Evolutionary conservation across 2,329 filamentous ascomycete genomes (phyloP), one percentile per base, ranked within the genome.

Genomic region (Emericellopsis atlantica): DNA sequence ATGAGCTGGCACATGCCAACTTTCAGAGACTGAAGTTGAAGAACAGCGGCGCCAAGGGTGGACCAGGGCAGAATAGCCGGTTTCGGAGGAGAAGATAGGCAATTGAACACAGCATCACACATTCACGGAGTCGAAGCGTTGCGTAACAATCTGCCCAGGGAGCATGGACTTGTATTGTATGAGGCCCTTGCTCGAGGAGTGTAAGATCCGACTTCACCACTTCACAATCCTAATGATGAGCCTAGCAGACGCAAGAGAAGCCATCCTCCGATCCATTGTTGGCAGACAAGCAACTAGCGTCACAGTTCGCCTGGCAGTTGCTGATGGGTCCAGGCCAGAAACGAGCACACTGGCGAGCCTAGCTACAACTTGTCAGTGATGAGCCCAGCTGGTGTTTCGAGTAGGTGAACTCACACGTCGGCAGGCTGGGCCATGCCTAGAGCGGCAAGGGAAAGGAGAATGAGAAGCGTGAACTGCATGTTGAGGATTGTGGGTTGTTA

Each of bases 21-120:
- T 83, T 81, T 57, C 76, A 76, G 55, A 62, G 74, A 42, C 55
- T 83, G 44, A 82, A 83, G 63, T 59, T 83, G 52, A 67, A 65
- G 49, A 80, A 79, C 49, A 60, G 66, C 4, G 77, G 76, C 4
- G 60, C 72, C n/a, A 81, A 80, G 56, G 77, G 76, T 2, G 75
- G 74, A 4, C 65, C 72, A 16, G 72, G 66, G 2, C 64, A 67
- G 51, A 71, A 70, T 43, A 78, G 74, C 54, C 66, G 67, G 40
- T 81, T 80, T 54, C 66, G 75, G 42, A 63, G 76, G 45, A 66
- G 67, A 51, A 50, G 56, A 34, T 62, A 43, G 48, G 37, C 26
- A 32, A 39, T 33, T 9, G 7, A 15, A 21, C 18, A 21, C 18
- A 21, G 18, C 18, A 21, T 21, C 18, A 21, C 18, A 21, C 18